Base-by-base conservation (phyloP, 495 filamentous ascomycete genomes). In the Penicillium goetzii region DNA sequence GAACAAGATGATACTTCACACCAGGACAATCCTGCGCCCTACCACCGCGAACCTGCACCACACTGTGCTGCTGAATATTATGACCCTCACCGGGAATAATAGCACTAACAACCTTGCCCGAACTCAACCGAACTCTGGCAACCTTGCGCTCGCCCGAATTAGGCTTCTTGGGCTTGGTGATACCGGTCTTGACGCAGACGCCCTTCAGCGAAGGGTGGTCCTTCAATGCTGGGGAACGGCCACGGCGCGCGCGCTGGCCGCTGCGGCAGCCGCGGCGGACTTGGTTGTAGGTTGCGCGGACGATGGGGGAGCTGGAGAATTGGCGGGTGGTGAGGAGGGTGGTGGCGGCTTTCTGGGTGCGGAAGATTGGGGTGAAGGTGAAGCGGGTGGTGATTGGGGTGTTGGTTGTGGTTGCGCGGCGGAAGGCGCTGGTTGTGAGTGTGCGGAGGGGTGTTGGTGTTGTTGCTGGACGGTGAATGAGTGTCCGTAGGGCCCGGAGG, bases 71-170 rank as follows among this genome's bases (percentile, higher is more conserved):
- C 83, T 97, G 94, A 65, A 97, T 92, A 81, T 98, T 99, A 81
- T 99, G 95, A 34, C 95, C 94, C 86, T 98, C 92, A 66, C 95
- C 96, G 21, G 92, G 91, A 69, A 99, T 99, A 83, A 96, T 97
- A 60, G 88, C 88, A 59, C 89, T 96, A 63, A 99, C 83, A 59
- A 93, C 83, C 73, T 88, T 90, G 66, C 95, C 96, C 68, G 85
- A 92, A 66, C 91, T 95, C 76, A 99, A 81, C 62, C 93, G 78
- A 17, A 99, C 88, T 75, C 92, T 89, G 1, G 93, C 93, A 26
- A 89, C 91, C 82, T 99, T 99, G 50, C 95, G 79, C 79, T 97
- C 92, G 33, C 91, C 96, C 19, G 95, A 99, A 75, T 99, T 99
- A 49, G 95, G 95, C 79, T 99, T 99, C 88, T 99, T 98, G 25